Percentiles rank a stretch among this genome's conserved stretches.
Conservation (phyloP, 1,284 basidiomycete genomes). For the Sporisorium scitamineum region DNA sequence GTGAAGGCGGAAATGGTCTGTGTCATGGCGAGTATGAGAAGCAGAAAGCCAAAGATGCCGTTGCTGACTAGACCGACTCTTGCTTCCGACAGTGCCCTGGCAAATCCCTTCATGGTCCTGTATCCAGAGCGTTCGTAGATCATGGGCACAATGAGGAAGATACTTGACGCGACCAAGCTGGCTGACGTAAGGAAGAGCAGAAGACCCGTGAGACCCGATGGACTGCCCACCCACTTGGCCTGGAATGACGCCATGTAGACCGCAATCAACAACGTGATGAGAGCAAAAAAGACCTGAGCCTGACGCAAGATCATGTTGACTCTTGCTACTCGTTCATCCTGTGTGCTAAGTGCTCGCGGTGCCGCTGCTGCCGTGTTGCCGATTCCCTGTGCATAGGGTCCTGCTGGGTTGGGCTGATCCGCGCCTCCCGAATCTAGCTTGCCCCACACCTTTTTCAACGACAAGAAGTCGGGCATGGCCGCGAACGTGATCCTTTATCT, state of each 20-base stretch:
- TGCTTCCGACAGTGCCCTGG: conserved; percentile 53
- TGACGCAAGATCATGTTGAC: conserved; percentile 46
- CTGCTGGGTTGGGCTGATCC: conserved; percentile 15
- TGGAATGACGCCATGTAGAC: conserved; percentile 60
- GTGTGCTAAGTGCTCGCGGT: conserved; percentile 7
- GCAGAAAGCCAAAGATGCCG: conserved; percentile 48
- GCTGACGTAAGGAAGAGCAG: conserved; percentile 50
- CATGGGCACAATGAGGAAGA: conserved; percentile 56
- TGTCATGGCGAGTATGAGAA: conserved; percentile 53
- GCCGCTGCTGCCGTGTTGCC: conserved; percentile 26
- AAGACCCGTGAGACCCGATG: conserved; percentile 61
- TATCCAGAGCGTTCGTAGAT: conserved; percentile 50
- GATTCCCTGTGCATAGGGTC: conserved; percentile 30
- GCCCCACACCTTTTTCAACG: conserved; percentile 47
- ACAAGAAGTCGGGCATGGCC: conserved; percentile 53
- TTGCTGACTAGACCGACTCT: conserved; percentile 60
- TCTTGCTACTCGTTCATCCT: conserved; percentile 36
- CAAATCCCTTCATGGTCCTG: conserved; percentile 41
- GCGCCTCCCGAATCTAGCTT: conserved; percentile 37
- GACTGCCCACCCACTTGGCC: conserved; percentile 53
- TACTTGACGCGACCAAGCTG: conserved; percentile 41
- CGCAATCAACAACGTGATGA: conserved; percentile 53
- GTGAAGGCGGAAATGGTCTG: conserved; percentile 63
- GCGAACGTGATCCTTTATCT: no score
- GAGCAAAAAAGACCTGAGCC: conserved; percentile 47